Conservation (phyloP, 495 filamentous ascomycete genomes). For the Poronia punctata region DNA sequence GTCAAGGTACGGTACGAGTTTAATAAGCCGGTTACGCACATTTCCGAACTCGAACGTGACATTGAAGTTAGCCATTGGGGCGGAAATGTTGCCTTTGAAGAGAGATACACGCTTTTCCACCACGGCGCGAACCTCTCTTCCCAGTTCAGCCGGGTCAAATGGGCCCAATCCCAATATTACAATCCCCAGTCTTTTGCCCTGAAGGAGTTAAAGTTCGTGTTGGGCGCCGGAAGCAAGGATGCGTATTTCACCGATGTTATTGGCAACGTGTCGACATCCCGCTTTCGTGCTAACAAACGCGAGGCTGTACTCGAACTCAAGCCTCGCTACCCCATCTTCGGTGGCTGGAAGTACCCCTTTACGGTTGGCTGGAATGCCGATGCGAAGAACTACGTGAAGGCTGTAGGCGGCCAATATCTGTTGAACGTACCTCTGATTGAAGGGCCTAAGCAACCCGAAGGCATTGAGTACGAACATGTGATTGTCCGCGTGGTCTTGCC, state of each 20-base stretch:
- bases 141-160: constrained; percentile 83
- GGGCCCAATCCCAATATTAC: constrained; percentile 69
- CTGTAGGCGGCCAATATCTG: constrained; percentile 59
- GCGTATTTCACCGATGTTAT: constrained; percentile 96
- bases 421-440: constrained; percentile 94
- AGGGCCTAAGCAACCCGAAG: constrained; percentile 77
- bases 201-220: constrained; percentile 72
- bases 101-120: constrained; percentile 86
- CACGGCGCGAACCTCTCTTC: constrained; percentile 73
- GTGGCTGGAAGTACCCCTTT: constrained; percentile 96
- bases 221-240: constrained; percentile 68
- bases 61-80: constrained; percentile 97
- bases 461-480: constrained; percentile 76
- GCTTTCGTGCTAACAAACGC: constrained; percentile 69
- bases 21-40: constrained; percentile 80
- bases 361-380: constrained; percentile 90
- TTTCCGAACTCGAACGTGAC: constrained; percentile 72
- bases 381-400: constrained; percentile 64
- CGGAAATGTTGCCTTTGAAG: constrained; percentile 89
- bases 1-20: constrained; percentile 87
- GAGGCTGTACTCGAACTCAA: constrained; percentile 83
- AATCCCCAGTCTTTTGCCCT: constrained; percentile 68
- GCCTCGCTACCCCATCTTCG: constrained; percentile 89
- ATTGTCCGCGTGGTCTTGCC: constrained; percentile 77
- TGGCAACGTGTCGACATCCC: constrained; percentile 91